Conservation (phyloP, 1,284 basidiomycete genomes). For the Leccinum fallax region DNA sequence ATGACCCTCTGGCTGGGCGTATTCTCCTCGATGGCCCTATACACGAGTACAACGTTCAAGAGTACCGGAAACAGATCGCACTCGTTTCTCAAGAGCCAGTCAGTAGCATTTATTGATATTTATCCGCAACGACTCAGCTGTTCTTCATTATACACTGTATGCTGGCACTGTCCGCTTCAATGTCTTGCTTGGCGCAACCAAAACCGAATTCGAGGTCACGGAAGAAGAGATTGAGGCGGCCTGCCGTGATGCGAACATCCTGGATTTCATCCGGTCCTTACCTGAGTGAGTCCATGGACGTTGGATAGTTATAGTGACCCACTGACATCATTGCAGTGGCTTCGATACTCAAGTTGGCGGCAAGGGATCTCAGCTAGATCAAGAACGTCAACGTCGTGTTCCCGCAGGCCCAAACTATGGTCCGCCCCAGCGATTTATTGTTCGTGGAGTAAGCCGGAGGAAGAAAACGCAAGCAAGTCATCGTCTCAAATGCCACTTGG, state of each 20-base stretch:
- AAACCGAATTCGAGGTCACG: conserved; percentile 80
- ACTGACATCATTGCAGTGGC: conserved; percentile 43
- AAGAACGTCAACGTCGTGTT: conserved; percentile 82
- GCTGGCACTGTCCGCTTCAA: conserved; percentile 89
- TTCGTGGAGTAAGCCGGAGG: conserved; percentile 73
- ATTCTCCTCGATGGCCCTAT: too few relatives aligned
- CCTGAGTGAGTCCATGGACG: conserved; percentile 63
- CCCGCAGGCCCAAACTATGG: conserved; percentile 75
- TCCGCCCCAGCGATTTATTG: conserved; percentile 73
- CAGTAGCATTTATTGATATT: not conserved
- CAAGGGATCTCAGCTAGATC: conserved; percentile 90
- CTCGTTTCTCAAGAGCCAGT: too few relatives aligned
- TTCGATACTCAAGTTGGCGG: conserved; percentile 87
- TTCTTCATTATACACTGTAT: conserved; percentile 63
- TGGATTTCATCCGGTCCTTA: conserved; percentile 87
- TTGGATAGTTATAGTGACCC: not conserved
- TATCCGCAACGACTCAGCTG: not conserved
- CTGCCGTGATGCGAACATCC: conserved; percentile 86
- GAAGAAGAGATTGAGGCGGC: conserved; percentile 87
- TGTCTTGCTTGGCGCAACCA: conserved; percentile 84
- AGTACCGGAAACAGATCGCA: too few relatives aligned
- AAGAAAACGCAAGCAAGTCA: conserved; percentile 58
- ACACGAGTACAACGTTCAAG: too few relatives aligned
- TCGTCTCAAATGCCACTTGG: conserved; percentile 70
- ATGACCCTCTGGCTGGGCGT: too few relatives aligned